Conservation (phyloP, 768 basidiomycete genomes). For the Clitopilus passeckerianus region DNA sequence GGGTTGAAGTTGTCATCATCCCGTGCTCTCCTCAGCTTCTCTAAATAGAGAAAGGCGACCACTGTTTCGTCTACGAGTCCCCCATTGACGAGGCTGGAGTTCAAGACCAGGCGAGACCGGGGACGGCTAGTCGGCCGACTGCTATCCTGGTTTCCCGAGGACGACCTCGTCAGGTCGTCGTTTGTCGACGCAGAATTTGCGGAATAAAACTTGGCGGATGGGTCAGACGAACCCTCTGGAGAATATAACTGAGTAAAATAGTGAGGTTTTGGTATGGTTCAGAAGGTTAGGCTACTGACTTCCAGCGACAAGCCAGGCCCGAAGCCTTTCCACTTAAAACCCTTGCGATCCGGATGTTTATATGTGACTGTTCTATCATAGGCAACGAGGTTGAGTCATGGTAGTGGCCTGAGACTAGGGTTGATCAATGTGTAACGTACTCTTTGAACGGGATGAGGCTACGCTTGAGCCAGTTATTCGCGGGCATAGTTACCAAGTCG, state of each 20-base stretch:
- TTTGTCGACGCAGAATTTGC: neutral
- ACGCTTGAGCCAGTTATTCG: constrained; percentile 9
- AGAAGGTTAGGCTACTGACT: neutral
- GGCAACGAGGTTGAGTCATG: neutral
- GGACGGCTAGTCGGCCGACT: neutral
- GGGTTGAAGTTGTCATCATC: constrained; percentile 9
- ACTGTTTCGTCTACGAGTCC: constrained; percentile 7
- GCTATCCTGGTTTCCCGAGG: neutral
- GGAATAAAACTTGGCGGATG: constrained; percentile 5
- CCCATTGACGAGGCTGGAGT: neutral
- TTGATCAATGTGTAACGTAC: constrained; percentile 3
- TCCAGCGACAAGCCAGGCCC: constrained; percentile 11
- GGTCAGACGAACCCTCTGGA: constrained; percentile 1
- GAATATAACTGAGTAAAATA: constrained; percentile 1
- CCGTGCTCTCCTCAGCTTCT: constrained; percentile 10
- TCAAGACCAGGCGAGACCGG: constrained; percentile 2
- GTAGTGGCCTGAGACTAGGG: neutral
- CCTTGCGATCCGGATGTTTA: constrained; percentile 5
- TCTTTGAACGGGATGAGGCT: constrained; percentile 10
- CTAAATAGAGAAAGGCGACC: constrained; percentile 10
- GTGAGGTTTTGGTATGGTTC: neutral
- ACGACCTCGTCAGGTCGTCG: neutral
- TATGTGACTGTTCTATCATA: constrained; percentile 5
- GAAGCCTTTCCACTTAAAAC: constrained; percentile 9
- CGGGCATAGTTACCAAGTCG: constrained; percentile 5